A percentile compares a stretch with the other conserved stretches of the same genome.
phyloP scores from a whole-genome alignment of 2,329 filamentous ascomycete species.

The Colletotrichum echinochloae region DNA sequence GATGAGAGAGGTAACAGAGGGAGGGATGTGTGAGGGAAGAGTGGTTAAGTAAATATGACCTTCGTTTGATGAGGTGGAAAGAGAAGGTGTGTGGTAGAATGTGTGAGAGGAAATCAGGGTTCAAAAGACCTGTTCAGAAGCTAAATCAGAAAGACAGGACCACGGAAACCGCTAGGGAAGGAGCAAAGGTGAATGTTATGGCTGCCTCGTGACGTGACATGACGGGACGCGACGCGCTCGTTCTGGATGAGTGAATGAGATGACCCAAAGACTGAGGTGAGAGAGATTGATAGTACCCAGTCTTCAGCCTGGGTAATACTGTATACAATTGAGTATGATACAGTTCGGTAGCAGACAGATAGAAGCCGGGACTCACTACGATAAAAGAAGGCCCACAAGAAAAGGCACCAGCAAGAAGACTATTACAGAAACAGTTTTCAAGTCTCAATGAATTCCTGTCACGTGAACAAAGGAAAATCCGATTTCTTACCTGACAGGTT shows the following conservation, averaged over 20 bases:
- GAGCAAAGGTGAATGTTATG: not conserved
- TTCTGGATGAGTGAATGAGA: not conserved
- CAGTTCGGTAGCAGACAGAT: not conserved
- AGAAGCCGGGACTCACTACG: not conserved
- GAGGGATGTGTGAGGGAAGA: not conserved
- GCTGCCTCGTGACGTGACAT: not conserved
- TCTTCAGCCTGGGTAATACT: not conserved
- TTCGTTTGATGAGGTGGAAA: not conserved
- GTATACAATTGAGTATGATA: not conserved
- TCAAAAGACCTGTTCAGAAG: not conserved
- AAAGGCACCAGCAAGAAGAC: not conserved
- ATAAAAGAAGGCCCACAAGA: not conserved
- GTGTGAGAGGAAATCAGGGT: not conserved
- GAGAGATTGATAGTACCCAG: not conserved
- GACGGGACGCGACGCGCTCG: not conserved
- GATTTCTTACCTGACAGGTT: not conserved
- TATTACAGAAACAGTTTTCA: not conserved
- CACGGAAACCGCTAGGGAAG: not conserved
- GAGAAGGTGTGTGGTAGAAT: not conserved
- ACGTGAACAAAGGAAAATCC: not conserved
- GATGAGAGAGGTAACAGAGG: too few species aligned
- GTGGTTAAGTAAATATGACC: not conserved
- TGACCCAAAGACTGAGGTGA: not conserved
- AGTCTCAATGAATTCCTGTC: not conserved
- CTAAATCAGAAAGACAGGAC: not conserved